A percentile compares a stretch with the other conserved stretches of the same genome.
Conservation (phyloP, 2,329 filamentous ascomycete species). For the Ascochyta fabae region DNA sequence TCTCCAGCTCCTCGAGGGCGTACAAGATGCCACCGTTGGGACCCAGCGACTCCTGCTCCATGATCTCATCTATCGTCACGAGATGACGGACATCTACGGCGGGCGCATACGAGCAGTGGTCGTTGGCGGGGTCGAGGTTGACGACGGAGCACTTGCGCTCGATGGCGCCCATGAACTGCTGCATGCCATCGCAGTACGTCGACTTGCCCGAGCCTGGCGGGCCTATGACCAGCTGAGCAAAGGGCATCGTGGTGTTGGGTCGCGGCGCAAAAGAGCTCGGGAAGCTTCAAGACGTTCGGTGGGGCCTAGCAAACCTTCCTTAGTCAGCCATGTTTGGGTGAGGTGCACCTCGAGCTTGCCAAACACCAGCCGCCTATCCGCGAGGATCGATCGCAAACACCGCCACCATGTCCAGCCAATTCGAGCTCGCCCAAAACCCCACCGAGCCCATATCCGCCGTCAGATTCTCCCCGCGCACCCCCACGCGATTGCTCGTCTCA, state of each 20-base stretch:
- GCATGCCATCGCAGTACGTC: slow-evolving; percentile 98
- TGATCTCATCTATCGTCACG: slow-evolving; percentile 91
- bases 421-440: slow-evolving; percentile 81
- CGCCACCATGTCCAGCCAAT: slow-evolving; percentile 62
- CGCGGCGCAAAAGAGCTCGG: not conserved
- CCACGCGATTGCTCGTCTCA: slow-evolving; percentile 80
- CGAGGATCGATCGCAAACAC: slow-evolving; percentile 4
- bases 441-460: slow-evolving; percentile 86
- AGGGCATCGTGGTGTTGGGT: slow-evolving; percentile 55
- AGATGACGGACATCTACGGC: slow-evolving; percentile 90
- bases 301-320: not conserved
- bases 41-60: slow-evolving; percentile 87
- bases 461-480: slow-evolving; percentile 80
- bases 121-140: slow-evolving; percentile 97
- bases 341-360: slow-evolving; percentile 25
- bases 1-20: slow-evolving; percentile 91
- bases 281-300: slow-evolving; percentile 2
- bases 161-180: slow-evolving; percentile 96
- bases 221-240: slow-evolving; percentile 85
- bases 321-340: slow-evolving; percentile 19
- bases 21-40: slow-evolving; percentile 94
- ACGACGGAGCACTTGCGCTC: slow-evolving; percentile 93
- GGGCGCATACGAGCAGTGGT: slow-evolving; percentile 85
- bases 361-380: slow-evolving; percentile 1
- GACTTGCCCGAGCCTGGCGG: slow-evolving; percentile 95